Evolutionary conservation across 2,329 filamentous ascomycete genomes (phyloP), one percentile per base, ranked within the genome.

Genomic region (Epichloe aotearoae): DNA sequence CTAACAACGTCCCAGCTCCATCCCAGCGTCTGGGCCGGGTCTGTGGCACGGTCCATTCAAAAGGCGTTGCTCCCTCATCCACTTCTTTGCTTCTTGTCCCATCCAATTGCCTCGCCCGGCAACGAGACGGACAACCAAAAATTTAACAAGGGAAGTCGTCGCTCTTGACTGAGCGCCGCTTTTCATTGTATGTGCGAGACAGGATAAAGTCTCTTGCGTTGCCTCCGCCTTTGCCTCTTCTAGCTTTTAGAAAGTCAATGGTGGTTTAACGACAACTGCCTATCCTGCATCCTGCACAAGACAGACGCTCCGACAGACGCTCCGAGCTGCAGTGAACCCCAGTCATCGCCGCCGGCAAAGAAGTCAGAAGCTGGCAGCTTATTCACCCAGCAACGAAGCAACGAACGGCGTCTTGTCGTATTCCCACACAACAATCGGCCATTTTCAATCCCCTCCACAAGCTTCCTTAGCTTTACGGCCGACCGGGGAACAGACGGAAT

Each of bases 21-120:
- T 57, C 59, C 54, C 55, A 51, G 53, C 54, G 49, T 46, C 57
- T 56, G 58, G 58, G 56, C 55, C 53, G 55, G 55, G 56, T 39
- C 46, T 42, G 50, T 56, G 56, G 56, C 56, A 57, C 61, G 57
- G 55, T 58, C 56, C 64, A 69, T 70, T 69, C 60, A 70, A 69
- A 70, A 69, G 61, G 62, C 65, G 59, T 61, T 61, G 62, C 56
- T 65, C 64, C 66, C 65, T 59, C 64, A 57, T 59, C 57, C 59
- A 56, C 58, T 59, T 59, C 56, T 59, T 57, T 55, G 55, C 53
- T 55, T 56, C 52, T 55, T 58, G 57, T 59, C 57, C 58, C 57
- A 59, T 59, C 58, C 61, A 64, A 62, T 57, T 58, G 58, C 57
- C 61, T 57, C 47, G 46, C 47, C 49, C 49, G 53, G 55, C 54